Evolutionary conservation across 2,329 filamentous ascomycete genomes (phyloP).

Genomic region (Fusarium oligoseptatum): DNA sequence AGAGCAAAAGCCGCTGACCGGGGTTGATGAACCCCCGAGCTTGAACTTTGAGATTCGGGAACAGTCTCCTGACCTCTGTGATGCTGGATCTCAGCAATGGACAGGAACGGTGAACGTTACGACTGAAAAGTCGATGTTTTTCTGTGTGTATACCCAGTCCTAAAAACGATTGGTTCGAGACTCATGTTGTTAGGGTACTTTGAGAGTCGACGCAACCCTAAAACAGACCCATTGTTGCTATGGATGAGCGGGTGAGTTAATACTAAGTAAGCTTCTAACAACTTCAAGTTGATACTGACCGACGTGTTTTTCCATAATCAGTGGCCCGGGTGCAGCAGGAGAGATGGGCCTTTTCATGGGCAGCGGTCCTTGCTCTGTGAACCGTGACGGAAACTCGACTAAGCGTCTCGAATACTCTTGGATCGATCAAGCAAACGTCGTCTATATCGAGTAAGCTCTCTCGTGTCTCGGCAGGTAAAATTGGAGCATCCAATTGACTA

Average conservation of each 20-base stretch:
- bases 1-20: not conserved
- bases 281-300: not conserved
- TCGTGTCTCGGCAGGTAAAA: not conserved
- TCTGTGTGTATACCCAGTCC: not conserved
- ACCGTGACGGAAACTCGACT: slow-evolving; percentile 31
- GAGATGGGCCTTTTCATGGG: slow-evolving; percentile 35
- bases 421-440: slow-evolving; percentile 32
- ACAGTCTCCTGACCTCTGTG: not conserved
- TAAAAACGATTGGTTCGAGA: not conserved
- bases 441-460: slow-evolving; percentile 28
- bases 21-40: not conserved
- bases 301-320: not conserved
- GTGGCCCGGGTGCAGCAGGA: slow-evolving; percentile 20
- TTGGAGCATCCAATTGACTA: not conserved
- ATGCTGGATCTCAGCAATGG: not conserved
- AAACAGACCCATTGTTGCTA: slow-evolving; percentile 29
- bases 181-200: slow-evolving; percentile 30
- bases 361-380: slow-evolving; percentile 29
- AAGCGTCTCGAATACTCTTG: slow-evolving; percentile 23
- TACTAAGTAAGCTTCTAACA: not conserved
- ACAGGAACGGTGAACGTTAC: not conserved
- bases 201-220: slow-evolving; percentile 25
- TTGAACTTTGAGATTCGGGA: not conserved
- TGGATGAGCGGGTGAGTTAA: slow-evolving; percentile 39
- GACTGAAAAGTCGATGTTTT: not conserved